phyloP scores from a whole-genome alignment of 345 rosid species.

The Conringia planisiliqua region DNA sequence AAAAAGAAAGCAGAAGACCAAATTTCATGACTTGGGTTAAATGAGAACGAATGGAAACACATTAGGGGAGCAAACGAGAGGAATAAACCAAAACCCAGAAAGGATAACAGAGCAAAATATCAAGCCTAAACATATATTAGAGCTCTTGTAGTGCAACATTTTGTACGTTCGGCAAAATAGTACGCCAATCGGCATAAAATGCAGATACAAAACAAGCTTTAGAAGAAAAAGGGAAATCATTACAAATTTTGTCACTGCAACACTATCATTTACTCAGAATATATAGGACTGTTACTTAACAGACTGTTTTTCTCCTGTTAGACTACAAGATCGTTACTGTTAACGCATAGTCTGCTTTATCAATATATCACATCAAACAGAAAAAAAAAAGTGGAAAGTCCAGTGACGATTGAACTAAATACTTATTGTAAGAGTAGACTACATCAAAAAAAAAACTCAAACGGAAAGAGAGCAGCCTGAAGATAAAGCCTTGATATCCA shows the following conservation, averaged over 20 bases:
- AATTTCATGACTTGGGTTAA: neutral
- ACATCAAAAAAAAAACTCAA: neutral
- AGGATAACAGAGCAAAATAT: neutral
- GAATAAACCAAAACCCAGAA: neutral
- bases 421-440: neutral
- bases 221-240: neutral
- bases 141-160: neutral
- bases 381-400: neutral
- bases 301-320: neutral
- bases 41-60: neutral
- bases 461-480: neutral
- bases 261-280: neutral
- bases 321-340: neutral
- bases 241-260: neutral
- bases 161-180: neutral
- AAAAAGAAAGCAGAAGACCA: conserved; percentile 12
- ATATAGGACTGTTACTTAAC: neutral
- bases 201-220: neutral
- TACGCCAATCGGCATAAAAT: neutral
- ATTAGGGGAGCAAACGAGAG: neutral
- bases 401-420: neutral
- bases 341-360: neutral
- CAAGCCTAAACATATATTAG: neutral
- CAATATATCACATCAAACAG: neutral
- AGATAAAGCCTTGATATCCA: neutral